Evolutionary conservation across 768 basidiomycete genomes (phyloP), one percentile per base, ranked within the genome.

Genomic region (Tylopilus felleus): DNA sequence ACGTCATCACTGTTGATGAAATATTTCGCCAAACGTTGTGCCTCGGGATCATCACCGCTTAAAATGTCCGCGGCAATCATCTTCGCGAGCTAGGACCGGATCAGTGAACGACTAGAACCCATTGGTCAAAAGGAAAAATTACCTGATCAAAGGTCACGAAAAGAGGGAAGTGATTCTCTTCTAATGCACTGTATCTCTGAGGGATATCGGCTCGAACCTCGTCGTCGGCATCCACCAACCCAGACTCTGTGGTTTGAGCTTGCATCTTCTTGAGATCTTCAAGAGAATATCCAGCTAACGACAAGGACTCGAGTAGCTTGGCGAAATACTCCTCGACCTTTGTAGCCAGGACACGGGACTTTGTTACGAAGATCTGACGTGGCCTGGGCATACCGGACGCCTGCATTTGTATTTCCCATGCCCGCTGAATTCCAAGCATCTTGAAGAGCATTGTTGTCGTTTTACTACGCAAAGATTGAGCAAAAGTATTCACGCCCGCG

Each of bases 361-460:
- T 83, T 0, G 88, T 89, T 2, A 90, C 80, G 55, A 90, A 90
- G 13, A 90, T 65, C 60, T 90, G 88, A 13, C 85, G 77, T 4
- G 84, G 82, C 60, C 78, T 81, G 1, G 70, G 63, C 36, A 73
- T 65, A 17, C 65, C 70, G 9, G 50, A 49, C 2, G 5, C 9
- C 19, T 38, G 66, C 23, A 73, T 55, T 36, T 78, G 66, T 22
- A 73, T 55, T 36, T 78, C 66, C 69, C 77, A 84, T 3, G 79
- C 74, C n/a, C 78, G 71, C 58, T 89, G 83, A 8, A 87, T 80
- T 2, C 80, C 77, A 2, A 88, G 73, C 79, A 90, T 88, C 65
- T 86, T 88, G 73, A 84, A 86, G 1, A 90, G 71, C 78, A 90
- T 87, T 0, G 86, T 84, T 0, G 88, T 89, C 0, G 85, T 89